phyloP scores from a whole-genome alignment of 768 basidiomycete species.

The Leucocoprinus leucothites region DNA sequence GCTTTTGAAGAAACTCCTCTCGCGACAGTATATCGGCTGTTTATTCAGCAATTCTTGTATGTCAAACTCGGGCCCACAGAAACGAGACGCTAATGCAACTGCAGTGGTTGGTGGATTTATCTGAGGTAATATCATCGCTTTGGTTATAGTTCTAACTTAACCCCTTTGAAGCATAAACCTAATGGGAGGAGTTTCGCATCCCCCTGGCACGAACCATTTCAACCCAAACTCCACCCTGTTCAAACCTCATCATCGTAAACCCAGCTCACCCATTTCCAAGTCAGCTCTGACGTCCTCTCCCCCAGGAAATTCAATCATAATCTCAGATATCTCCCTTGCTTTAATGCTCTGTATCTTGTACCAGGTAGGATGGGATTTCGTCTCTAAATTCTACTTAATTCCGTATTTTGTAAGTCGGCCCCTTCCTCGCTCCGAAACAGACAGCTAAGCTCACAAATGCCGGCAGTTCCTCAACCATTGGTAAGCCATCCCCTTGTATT shows the following conservation, averaged over 20 bases:
- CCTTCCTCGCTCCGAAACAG: too few species aligned
- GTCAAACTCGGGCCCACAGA: conserved; percentile 16
- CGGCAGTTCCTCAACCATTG: conserved; percentile 47
- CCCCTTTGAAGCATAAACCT: conserved; percentile 33
- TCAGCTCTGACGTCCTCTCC: conserved; percentile 10
- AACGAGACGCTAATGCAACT: not conserved
- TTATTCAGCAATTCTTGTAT: conserved; percentile 47
- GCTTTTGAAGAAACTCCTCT: conserved; percentile 53
- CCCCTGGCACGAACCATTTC: conserved; percentile 45
- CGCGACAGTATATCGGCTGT: conserved; percentile 37
- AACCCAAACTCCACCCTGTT: conserved; percentile 36
- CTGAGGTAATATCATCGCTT: too few species aligned
- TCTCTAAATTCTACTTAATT: conserved; percentile 31
- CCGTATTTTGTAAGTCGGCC: conserved; percentile 40
- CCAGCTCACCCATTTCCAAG: not conserved
- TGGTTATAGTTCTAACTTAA: too few species aligned
- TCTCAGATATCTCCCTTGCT: conserved; percentile 28
- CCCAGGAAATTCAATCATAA: conserved; percentile 35
- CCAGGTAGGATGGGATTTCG: conserved; percentile 22
- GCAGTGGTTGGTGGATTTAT: conserved; percentile 36
- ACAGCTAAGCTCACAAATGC: too few species aligned
- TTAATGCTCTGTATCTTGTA: conserved; percentile 24
- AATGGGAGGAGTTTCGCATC: conserved; percentile 45
- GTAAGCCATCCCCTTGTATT: conserved; percentile 23
- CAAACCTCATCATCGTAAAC: conserved; percentile 35